Conservation (phyloP, 371 early-diverging fungal species). For the Rhizopus arrhizus region DNA sequence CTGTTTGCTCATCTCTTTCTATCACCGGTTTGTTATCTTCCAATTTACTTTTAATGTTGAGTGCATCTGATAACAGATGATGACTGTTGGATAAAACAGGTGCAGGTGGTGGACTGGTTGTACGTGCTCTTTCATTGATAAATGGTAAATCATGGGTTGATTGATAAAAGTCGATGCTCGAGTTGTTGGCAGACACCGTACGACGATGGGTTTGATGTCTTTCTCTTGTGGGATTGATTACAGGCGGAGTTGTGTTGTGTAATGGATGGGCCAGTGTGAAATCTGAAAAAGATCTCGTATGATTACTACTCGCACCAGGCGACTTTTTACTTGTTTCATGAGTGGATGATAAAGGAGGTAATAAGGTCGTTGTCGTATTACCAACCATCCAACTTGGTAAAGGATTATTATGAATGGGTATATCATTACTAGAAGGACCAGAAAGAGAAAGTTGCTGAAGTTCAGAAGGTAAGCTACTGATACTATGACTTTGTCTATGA, state of each 20-base stretch:
- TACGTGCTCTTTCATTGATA: slow-evolving; percentile 22
- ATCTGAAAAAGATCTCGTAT: slow-evolving; percentile 25
- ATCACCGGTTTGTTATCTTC: slow-evolving; percentile 20
- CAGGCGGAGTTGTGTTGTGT: slow-evolving; percentile 2
- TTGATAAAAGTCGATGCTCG: neutral
- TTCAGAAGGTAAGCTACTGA: slow-evolving; percentile 31
- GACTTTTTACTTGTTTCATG: slow-evolving; percentile 8
- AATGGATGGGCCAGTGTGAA: slow-evolving; percentile 12
- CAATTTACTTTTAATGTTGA: slow-evolving; percentile 13
- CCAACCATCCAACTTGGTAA: slow-evolving; percentile 26
- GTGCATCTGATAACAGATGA: slow-evolving; percentile 18
- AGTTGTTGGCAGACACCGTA: slow-evolving; percentile 28
- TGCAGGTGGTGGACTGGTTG: slow-evolving; percentile 19
- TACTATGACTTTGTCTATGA: slow-evolving; percentile 14
- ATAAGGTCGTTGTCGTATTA: neutral
- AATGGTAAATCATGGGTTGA: slow-evolving; percentile 1
- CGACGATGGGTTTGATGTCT: slow-evolving; percentile 29
- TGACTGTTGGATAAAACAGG: neutral
- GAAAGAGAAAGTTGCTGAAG: slow-evolving; percentile 31
- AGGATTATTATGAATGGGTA: slow-evolving; percentile 10
- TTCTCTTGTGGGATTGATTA: neutral
- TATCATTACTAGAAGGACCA: slow-evolving; percentile 17
- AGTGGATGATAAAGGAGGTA: neutral
- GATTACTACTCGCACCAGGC: slow-evolving; percentile 20
- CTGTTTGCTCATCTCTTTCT: slow-evolving; percentile 28